phyloP scores from a whole-genome alignment of 1,284 basidiomycete genomes.

The Papiliotrema fonsecae region DNA sequence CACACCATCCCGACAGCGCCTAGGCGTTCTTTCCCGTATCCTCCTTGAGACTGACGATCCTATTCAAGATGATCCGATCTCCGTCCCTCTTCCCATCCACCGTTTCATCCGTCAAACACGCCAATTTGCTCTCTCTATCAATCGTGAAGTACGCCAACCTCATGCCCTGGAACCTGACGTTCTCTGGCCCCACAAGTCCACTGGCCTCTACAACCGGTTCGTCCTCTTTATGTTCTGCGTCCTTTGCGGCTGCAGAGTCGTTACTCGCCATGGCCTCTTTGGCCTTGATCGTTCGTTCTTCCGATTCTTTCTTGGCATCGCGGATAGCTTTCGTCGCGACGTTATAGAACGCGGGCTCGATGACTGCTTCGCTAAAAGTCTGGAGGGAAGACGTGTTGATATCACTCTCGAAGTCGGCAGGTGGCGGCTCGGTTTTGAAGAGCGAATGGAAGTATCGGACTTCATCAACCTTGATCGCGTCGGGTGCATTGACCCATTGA shows the following conservation, averaged over 20 bases:
- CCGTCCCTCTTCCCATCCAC: slow-evolving; percentile 56
- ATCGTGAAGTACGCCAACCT: slow-evolving; percentile 93
- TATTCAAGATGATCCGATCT: slow-evolving; percentile 81
- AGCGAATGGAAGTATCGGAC: slow-evolving; percentile 87
- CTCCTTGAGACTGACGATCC: slow-evolving; percentile 93
- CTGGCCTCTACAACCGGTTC: slow-evolving; percentile 61
- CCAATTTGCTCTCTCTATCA: slow-evolving; percentile 74
- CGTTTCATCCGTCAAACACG: slow-evolving; percentile 58
- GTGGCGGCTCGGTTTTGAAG: slow-evolving; percentile 91
- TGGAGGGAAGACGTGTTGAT: slow-evolving; percentile 78
- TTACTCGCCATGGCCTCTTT: slow-evolving; percentile 49
- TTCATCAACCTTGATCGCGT: slow-evolving; percentile 74
- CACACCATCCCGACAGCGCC: background rate
- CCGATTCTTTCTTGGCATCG: slow-evolving; percentile 65
- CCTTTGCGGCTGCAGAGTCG: slow-evolving; percentile 20
- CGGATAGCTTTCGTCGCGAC: slow-evolving; percentile 66
- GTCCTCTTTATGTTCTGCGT: slow-evolving; percentile 53
- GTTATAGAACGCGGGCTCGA: slow-evolving; percentile 86
- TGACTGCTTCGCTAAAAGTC: slow-evolving; percentile 69
- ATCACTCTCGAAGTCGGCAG: slow-evolving; percentile 76
- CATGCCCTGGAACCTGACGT: slow-evolving; percentile 93
- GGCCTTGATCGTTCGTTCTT: slow-evolving; percentile 57
- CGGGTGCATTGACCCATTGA: slow-evolving; percentile 93
- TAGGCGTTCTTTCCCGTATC: slow-evolving; percentile 71
- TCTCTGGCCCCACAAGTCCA: slow-evolving; percentile 85